Conservation (phyloP, 352 stramenopile genomes). For the Pythium aphanidermatum region DNA sequence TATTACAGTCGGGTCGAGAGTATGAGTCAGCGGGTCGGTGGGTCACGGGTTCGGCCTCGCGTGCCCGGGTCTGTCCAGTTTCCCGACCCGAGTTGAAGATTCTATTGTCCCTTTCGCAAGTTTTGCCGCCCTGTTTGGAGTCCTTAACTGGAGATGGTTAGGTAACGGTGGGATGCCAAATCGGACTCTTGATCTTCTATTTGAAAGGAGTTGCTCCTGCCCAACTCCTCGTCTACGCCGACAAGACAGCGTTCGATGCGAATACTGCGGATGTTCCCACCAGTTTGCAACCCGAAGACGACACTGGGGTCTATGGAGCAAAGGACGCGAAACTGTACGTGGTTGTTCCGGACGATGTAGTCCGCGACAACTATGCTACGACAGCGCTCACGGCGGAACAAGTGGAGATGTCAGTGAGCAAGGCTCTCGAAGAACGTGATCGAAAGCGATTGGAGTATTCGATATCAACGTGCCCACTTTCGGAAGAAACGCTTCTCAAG, state of each 20-base stretch:
- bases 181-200: too few relatives aligned
- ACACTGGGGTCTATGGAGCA: constrained; percentile 12
- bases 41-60: too few relatives aligned
- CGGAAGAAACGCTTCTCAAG: background rate
- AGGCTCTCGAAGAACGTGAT: constrained; percentile 2
- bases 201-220: background rate
- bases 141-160: too few relatives aligned
- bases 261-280: constrained; percentile 16
- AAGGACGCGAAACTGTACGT: constrained; percentile 17
- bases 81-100: too few relatives aligned
- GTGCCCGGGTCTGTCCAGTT: too few relatives aligned
- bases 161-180: too few relatives aligned
- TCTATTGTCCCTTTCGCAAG: too few relatives aligned
- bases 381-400: background rate
- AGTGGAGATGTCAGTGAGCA: constrained; percentile 1
- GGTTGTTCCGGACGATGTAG: constrained; percentile 11
- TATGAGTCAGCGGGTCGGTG: too few relatives aligned
- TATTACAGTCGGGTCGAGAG: too few relatives aligned
- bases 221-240: constrained; percentile 15
- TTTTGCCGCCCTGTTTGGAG: too few relatives aligned
- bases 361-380: background rate
- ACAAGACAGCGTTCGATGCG: constrained; percentile 20
- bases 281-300: constrained; percentile 18
- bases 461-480: background rate
- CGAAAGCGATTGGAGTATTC: constrained; percentile 1